Conservation (phyloP, 306 rosid genomes). For the Pterocarpus macrocarpus region DNA sequence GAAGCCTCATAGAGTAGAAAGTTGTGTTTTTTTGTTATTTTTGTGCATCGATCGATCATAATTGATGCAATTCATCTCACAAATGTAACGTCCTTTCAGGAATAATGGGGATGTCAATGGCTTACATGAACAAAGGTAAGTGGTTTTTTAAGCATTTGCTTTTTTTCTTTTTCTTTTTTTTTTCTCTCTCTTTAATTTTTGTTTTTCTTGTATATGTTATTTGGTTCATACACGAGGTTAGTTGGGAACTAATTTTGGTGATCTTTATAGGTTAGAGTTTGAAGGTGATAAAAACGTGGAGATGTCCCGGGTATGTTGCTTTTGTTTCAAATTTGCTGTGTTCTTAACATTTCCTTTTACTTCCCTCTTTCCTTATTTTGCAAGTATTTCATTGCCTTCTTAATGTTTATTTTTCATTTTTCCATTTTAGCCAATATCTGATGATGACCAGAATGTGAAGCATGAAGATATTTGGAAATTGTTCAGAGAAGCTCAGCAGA, state of each 20-base stretch:
- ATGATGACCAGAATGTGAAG: constrained; percentile 52
- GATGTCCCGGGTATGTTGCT: constrained; percentile 55
- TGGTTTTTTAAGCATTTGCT: background rate
- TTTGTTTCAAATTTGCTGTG: constrained; percentile 28
- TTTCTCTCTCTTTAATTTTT: background rate
- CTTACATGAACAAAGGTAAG: constrained; percentile 54
- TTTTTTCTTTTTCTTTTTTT: background rate
- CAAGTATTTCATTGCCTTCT: constrained; percentile 13
- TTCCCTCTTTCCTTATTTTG: background rate
- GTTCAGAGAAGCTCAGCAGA: constrained; percentile 89
- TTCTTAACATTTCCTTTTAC: constrained; percentile 25
- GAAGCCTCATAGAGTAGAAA: background rate
- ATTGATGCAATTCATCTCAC: constrained; percentile 1
- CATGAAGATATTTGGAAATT: constrained; percentile 64
- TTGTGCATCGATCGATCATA: constrained; percentile 15
- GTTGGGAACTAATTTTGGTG: constrained; percentile 21
- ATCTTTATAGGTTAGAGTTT: constrained; percentile 61
- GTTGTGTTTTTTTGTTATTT: background rate
- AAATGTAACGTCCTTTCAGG: constrained; percentile 49
- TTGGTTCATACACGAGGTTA: background rate
- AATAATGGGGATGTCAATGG: constrained; percentile 53
- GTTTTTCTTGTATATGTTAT: background rate
- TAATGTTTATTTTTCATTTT: background rate
- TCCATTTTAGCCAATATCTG: constrained; percentile 49
- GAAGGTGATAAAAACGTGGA: constrained; percentile 55